Evolutionary conservation across 176 grass and related monocot genomes (phyloP).

Genomic region (Eremochloa ophiuroides): DNA sequence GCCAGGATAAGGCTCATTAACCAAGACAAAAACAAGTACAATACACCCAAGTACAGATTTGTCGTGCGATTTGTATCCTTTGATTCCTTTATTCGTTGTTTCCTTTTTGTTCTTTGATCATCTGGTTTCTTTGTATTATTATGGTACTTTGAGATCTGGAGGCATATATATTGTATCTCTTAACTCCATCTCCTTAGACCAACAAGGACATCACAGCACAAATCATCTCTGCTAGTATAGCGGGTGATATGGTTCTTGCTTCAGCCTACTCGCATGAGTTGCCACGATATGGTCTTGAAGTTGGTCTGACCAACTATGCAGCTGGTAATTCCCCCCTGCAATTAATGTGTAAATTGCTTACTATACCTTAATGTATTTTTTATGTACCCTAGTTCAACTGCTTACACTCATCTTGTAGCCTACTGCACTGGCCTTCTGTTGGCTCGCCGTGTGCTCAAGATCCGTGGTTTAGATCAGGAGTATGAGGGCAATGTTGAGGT

Average conservation of each 20-base stretch:
- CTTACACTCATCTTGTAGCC: slow-evolving; percentile 23
- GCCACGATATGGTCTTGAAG: slow-evolving; percentile 69
- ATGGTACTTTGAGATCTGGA: background rate
- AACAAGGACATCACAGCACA: slow-evolving; percentile 77
- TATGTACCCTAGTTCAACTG: background rate
- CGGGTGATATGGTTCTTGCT: slow-evolving; percentile 70
- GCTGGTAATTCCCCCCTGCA: slow-evolving; percentile 28
- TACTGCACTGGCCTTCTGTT: slow-evolving; percentile 85
- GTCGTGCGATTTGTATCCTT: slow-evolving; percentile 79
- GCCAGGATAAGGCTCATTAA: slow-evolving; percentile 71
- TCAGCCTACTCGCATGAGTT: slow-evolving; percentile 82
- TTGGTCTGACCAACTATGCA: slow-evolving; percentile 80
- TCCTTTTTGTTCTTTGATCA: background rate
- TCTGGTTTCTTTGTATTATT: background rate
- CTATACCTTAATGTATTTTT: background rate
- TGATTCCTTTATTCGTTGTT: too few relatives aligned
- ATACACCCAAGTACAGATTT: slow-evolving; percentile 68
- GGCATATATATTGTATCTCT: slow-evolving; percentile 12
- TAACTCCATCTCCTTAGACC: slow-evolving; percentile 30
- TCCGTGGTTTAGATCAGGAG: slow-evolving; percentile 55
- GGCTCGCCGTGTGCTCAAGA: slow-evolving; percentile 72
- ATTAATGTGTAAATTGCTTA: background rate
- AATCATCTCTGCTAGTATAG: slow-evolving; percentile 57
- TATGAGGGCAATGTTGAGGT: slow-evolving; percentile 88
- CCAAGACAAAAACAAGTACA: slow-evolving; percentile 89